Conservation (phyloP, 805 yeast species). For the Metschnikowia peoriensis region DNA sequence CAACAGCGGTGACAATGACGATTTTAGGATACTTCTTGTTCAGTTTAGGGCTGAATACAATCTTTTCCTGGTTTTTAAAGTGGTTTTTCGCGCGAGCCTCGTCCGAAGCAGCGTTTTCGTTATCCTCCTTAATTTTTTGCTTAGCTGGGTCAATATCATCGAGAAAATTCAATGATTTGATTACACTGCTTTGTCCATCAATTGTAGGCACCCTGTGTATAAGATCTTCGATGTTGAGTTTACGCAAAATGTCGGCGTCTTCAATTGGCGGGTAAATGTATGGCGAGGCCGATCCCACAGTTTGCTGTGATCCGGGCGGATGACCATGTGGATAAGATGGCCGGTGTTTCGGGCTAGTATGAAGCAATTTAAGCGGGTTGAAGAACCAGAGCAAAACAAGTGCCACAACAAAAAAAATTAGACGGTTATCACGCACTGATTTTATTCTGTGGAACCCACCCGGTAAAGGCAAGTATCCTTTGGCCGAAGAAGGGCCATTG, state of each 20-base stretch:
- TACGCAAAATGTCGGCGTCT: conserved; percentile 60
- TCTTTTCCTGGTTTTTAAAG: conserved; percentile 65
- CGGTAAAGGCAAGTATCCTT: conserved; percentile 14
- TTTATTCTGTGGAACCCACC: conserved; percentile 7
- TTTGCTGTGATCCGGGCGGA: conserved; percentile 31
- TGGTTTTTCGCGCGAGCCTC: conserved; percentile 48
- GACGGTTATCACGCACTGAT: conserved; percentile 9
- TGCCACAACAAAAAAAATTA: conserved; percentile 4
- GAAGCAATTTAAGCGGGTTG: conserved; percentile 8
- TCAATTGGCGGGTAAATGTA: conserved; percentile 75
- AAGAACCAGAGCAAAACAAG: conserved; percentile 14
- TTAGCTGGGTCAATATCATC: conserved; percentile 40
- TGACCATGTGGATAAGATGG: conserved; percentile 31
- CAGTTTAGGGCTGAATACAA: conserved; percentile 43
- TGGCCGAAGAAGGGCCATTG: conserved; percentile 1
- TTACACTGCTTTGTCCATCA: conserved; percentile 21
- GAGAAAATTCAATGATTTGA: conserved; percentile 39
- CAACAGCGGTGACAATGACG: conserved; percentile 76
- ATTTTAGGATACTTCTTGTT: conserved; percentile 54
- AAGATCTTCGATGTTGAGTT: conserved; percentile 47
- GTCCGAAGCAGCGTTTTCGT: conserved; percentile 45
- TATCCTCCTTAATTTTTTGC: conserved; percentile 43
- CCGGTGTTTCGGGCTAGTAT: not conserved
- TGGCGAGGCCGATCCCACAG: conserved; percentile 46
- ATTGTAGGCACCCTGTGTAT: conserved; percentile 46